Evolutionary conservation across 176 grass and related monocot genomes (phyloP), one percentile per base, ranked within the genome.

Genomic region (Elaeis guineensis): DNA sequence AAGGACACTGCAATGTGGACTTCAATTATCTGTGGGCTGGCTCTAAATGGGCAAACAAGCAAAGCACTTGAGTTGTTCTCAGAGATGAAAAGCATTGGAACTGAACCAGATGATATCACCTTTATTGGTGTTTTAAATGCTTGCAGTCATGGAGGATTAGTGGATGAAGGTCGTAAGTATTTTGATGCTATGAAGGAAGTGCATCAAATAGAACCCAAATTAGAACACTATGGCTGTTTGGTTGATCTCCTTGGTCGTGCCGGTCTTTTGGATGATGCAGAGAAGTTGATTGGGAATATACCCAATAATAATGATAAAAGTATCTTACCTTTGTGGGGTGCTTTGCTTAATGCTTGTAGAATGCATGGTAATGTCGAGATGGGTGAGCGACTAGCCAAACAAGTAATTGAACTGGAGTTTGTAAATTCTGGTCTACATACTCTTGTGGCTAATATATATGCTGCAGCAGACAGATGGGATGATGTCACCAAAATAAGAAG

Each of bases 391-490:
- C 29, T 90, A 56, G 75, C 72, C 2, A 77, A 86, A 67, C 59
- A 52, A 58, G 75, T 82, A 28, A 49, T 62, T 3, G 25, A 74
- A 51, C 72, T 77, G 54, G 75, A 75, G 62, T 71, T 28, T 14
- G 35, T 6, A 64, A 85, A 72, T 17, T 61, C 71, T 57, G 75
- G 66, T 49, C 63, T 79, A 21, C 73, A 90, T 80, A 67, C 80
- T 24, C 75, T 90, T 18, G 64, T 90, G 35, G 80, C 81, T 50
- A 85, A 90, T 53, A 73, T 90, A 28, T 85, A 85, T 78, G 86
- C 86, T 53, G 65, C 71, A 11, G 78, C 81, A 69, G 75, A 25
- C 50, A 61, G 78, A 71, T 90, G 86, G 81, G 75, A 82, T 18
- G 78, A 90, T 58, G 81, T 54, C 7, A 53, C 62, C 19, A 78